phyloP scores from a whole-genome alignment of 2,329 filamentous ascomycete genomes.

The Ceratocystis cacaofunesta region DNA sequence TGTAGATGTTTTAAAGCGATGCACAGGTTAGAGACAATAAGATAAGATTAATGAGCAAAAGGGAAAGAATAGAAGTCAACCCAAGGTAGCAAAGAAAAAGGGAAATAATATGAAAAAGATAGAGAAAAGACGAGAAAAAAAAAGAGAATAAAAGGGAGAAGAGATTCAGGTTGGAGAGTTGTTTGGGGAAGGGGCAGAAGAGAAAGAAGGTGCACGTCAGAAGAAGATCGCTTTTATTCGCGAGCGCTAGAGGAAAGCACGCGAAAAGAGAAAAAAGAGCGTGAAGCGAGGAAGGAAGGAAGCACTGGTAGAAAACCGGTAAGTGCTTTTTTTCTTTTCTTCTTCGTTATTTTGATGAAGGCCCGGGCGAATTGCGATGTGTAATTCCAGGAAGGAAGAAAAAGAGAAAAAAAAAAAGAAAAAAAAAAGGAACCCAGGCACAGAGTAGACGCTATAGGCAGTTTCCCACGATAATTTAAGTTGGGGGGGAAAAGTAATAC shows the following conservation, averaged over 20 bases:
- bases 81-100: neutral
- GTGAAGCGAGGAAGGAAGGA: neutral
- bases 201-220: neutral
- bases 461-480: neutral
- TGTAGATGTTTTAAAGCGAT: conserved; percentile 25
- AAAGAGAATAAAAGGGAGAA: neutral
- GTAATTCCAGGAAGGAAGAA: neutral
- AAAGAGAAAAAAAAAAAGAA: neutral
- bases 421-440: neutral
- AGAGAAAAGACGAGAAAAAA: neutral
- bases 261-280: neutral
- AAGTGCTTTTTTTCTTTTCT: neutral
- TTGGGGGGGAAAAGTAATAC: neutral
- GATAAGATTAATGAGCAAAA: neutral
- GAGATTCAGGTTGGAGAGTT: neutral
- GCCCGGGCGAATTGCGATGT: neutral
- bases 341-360: neutral
- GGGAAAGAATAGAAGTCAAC: neutral
- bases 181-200: neutral
- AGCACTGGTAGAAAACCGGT: neutral
- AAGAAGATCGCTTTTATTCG: neutral
- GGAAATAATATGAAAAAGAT: neutral
- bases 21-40: neutral
- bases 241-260: neutral
- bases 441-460: neutral